Conservation (phyloP, 352 stramenopile species). For the Globisporangium ultimum region DNA sequence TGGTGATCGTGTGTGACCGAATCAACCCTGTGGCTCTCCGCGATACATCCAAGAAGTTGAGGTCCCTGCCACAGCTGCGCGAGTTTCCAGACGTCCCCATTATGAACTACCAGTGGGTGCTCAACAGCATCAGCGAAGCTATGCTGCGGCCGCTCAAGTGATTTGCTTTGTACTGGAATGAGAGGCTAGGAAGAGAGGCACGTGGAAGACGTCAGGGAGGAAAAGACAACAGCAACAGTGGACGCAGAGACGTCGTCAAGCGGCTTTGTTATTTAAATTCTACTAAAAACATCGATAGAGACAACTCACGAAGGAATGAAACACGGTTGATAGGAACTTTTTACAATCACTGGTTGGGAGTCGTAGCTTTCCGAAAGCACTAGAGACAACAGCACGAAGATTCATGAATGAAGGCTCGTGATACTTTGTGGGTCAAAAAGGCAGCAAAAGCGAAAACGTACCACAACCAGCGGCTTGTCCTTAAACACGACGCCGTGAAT, state of each 20-base stretch:
- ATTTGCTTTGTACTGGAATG: neutral
- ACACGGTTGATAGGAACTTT: neutral
- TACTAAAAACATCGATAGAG: constrained; percentile 6
- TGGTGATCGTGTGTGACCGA: constrained; percentile 77
- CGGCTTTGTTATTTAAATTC: constrained; percentile 16
- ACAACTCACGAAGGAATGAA: neutral
- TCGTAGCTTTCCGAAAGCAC: constrained; percentile 23
- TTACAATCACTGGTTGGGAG: neutral
- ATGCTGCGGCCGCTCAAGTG: constrained; percentile 41
- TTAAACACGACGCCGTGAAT: constrained; percentile 74
- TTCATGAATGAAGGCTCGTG: neutral
- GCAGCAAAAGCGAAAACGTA: constrained; percentile 28
- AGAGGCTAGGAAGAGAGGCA: too few species aligned
- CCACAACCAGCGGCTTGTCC: constrained; percentile 78
- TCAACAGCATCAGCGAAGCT: constrained; percentile 84
- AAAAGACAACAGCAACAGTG: neutral
- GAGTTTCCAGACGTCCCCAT: constrained; percentile 34
- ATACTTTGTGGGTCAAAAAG: neutral
- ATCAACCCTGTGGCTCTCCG: constrained; percentile 59
- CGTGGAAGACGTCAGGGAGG: too few species aligned
- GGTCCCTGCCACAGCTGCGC: constrained; percentile 36
- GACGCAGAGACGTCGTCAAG: neutral
- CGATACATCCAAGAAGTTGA: constrained; percentile 37
- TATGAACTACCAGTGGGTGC: constrained; percentile 85
- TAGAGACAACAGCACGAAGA: constrained; percentile 1